phyloP scores from a whole-genome alignment of 345 rosid genomes.

The Isatis tinctoria region DNA sequence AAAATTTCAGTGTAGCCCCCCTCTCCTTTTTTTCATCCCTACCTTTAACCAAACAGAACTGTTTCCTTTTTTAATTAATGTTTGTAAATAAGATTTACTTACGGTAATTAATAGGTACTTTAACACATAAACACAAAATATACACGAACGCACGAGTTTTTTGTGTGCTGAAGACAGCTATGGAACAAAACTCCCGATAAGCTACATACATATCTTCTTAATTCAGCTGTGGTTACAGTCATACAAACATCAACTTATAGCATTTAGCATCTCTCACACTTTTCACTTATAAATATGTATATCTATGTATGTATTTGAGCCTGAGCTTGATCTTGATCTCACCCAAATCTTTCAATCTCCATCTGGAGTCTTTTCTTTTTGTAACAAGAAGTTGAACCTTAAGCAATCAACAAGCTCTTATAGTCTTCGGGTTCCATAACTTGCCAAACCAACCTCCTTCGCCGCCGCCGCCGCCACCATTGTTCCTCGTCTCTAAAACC shows the following conservation, averaged over 20 bases:
- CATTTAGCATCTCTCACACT: slow-evolving; percentile 8
- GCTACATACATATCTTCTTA: not conserved
- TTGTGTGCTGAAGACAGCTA: not conserved
- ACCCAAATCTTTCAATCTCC: not conserved
- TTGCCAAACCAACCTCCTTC: slow-evolving; percentile 44
- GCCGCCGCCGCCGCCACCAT: slow-evolving; percentile 24
- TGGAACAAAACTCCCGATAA: slow-evolving; percentile 16
- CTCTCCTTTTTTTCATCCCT: not conserved
- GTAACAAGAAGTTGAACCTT: not conserved
- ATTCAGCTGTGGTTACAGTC: not conserved
- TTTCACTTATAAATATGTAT: not conserved
- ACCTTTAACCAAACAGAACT: not conserved
- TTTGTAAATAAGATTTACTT: not conserved
- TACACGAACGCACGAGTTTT: not conserved
- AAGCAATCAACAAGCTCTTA: slow-evolving; percentile 41
- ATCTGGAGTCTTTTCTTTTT: not conserved
- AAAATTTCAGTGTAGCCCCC: not conserved
- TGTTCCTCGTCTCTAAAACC: slow-evolving; percentile 29
- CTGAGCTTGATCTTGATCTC: not conserved
- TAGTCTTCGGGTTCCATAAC: slow-evolving; percentile 45
- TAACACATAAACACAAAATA: not conserved
- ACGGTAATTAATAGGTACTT: not conserved
- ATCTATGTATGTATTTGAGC: not conserved
- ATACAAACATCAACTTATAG: slow-evolving; percentile 6
- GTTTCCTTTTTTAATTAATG: not conserved